phyloP scores from a whole-genome alignment of 1,284 basidiomycete species.

The Rhizoctonia solani region DNA sequence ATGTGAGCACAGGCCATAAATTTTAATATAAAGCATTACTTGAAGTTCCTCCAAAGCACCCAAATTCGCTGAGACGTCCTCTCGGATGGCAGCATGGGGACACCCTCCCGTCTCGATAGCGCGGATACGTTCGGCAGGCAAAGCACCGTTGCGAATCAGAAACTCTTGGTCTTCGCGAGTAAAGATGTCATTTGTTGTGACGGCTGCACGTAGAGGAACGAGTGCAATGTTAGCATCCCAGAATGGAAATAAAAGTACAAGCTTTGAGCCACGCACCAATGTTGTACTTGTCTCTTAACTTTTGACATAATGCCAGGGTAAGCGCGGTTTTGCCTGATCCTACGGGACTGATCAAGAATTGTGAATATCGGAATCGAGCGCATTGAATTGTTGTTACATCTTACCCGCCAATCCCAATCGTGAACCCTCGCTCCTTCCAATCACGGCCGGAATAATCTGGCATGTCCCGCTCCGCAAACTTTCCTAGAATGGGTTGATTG shows the following conservation, averaged over 20 bases:
- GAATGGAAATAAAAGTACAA: not conserved
- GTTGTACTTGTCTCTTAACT: constrained; percentile 82
- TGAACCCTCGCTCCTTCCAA: constrained; percentile 94
- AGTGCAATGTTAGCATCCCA: not conserved
- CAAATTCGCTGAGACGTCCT: constrained; percentile 97
- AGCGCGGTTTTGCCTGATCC: constrained; percentile 98
- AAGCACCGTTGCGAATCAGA: constrained; percentile 87
- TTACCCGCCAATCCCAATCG: constrained; percentile 94
- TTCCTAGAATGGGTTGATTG: constrained; percentile 59
- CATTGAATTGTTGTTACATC: not conserved
- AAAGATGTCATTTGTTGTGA: constrained; percentile 97
- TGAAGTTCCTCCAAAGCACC: constrained; percentile 94
- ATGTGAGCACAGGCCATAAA: not conserved
- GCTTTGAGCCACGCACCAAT: constrained; percentile 62
- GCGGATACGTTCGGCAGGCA: constrained; percentile 83
- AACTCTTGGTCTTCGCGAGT: constrained; percentile 98
- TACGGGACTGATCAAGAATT: constrained; percentile 68
- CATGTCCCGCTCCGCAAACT: constrained; percentile 89
- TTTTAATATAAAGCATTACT: constrained; percentile 54
- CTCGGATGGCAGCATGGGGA: constrained; percentile 93
- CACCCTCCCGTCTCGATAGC: constrained; percentile 98
- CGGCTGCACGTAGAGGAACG: constrained; percentile 58
- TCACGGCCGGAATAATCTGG: constrained; percentile 85
- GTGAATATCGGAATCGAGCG: not conserved
- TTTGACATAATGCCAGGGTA: constrained; percentile 88